Conservation (phyloP, 306 rosid species). For the Rubus parviflorus region DNA sequence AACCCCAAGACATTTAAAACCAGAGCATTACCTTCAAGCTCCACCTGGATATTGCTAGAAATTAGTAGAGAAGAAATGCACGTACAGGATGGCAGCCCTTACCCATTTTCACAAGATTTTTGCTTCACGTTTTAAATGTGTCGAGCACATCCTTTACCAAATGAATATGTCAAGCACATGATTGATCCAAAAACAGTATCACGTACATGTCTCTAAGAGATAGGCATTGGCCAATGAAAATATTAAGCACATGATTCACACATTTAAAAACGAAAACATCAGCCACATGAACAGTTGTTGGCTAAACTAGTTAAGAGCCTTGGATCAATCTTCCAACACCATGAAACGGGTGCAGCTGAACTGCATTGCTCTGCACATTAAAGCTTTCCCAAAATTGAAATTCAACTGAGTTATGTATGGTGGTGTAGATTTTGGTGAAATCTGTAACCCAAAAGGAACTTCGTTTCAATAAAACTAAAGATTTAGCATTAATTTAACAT, state of each 20-base stretch:
- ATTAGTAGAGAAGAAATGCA: background rate
- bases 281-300: background rate
- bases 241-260: background rate
- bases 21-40: background rate
- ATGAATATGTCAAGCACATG: constrained; percentile 11
- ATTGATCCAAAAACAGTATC: constrained; percentile 3
- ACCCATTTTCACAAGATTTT: background rate
- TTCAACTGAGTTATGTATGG: background rate
- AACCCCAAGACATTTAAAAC: too few species aligned
- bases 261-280: background rate
- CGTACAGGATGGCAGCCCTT: background rate
- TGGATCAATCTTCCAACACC: too few species aligned
- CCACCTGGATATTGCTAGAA: constrained; percentile 2
- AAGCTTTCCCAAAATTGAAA: background rate
- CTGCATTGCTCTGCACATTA: background rate
- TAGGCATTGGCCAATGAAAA: background rate
- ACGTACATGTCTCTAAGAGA: background rate
- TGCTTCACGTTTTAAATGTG: background rate
- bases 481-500: background rate
- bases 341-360: background rate
- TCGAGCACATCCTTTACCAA: constrained; percentile 9
- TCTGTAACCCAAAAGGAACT: background rate
- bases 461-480: background rate
- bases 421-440: background rate
- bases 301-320: background rate